Base-by-base conservation (phyloP, 306 rosid species). In the Fragaria iinumae region DNA sequence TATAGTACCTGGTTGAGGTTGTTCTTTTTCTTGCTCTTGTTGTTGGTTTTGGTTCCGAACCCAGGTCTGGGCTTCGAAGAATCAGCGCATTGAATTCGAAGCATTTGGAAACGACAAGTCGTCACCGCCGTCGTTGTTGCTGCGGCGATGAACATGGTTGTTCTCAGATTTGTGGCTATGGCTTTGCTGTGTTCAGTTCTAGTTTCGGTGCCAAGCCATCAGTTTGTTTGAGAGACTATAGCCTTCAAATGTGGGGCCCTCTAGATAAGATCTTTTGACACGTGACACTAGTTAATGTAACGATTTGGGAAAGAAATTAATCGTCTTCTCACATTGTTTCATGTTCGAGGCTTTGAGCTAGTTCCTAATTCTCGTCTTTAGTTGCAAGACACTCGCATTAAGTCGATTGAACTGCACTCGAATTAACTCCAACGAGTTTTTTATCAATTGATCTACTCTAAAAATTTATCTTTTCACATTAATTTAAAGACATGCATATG, bases 11-110 rank as follows among this genome's bases (percentile, higher is more conserved):
- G 67, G 57, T 65, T 80, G 79, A 45, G 76, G 50, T 65, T 78
- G 64, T 71, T 48, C 72, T 59, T 59, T 13, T 62, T 74, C 72
- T 59, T 43, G 44, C 3, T 74, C 57, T 32, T 12, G 79, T n/a
- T 39, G 63, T 62, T 83, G 72, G 79, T 47, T 80, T 77, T 86
- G 73, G 78, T 62, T 72, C 94, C 94, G 67, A 90, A 88, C 73
- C 92, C 95, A 50, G 89, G 88, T 49, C 79, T 59, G 80, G 89
- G 83, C 20, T 83, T 84, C 16, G 91, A 82, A 79, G 91, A 82
- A 79, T 90, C 91, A 16, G 77, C 77, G 84, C 91, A 90, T 14
- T 76, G 85, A 7, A 87, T 80, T 67, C 67, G 88, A 47, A 76
- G 44, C 65, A 64, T 69, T 48, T 82, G 23, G 57, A 81, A 77